These are phyloP conservation scores for Arthrobotrys sinensis DNA, from an alignment of 2,329 filamentous ascomycete species.

Conservation along the genomic window DNA sequence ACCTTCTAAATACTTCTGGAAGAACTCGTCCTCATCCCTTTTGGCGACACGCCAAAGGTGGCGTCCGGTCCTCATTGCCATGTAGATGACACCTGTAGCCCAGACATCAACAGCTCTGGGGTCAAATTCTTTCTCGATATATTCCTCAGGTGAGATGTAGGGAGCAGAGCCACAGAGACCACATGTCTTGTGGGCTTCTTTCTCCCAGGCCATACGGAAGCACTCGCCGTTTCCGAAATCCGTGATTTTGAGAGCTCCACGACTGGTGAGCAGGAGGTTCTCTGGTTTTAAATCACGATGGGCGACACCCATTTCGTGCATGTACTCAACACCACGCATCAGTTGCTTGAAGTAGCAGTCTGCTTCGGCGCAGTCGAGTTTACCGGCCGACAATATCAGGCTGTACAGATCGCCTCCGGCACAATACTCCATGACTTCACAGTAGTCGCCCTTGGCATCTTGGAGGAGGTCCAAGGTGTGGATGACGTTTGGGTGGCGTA, in stretches of 20 bases:
- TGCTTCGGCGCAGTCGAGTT: constrained; percentile 91
- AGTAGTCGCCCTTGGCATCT: constrained; percentile 97
- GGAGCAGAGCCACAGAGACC: constrained; percentile 96
- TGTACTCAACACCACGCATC: constrained; percentile 98
- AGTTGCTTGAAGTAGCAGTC: constrained; percentile 99
- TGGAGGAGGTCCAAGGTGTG: constrained; percentile 95
- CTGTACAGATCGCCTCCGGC: constrained; percentile 97
- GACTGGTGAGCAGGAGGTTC: constrained; percentile 92
- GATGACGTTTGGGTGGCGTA: constrained; percentile 97
- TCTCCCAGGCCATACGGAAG: constrained; percentile 99
- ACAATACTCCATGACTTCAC: constrained; percentile 99
- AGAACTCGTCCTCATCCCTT: constrained; percentile 97
- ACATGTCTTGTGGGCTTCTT: constrained; percentile 97
- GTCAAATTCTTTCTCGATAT: constrained; percentile 94
- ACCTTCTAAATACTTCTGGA: constrained; percentile 92
- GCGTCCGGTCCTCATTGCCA: constrained; percentile 97
- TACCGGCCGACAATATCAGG: constrained; percentile 88
- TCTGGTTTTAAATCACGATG: constrained; percentile 97
- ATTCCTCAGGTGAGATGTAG: constrained; percentile 98
- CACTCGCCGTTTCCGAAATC: constrained; percentile 99
- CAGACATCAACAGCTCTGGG: constrained; percentile 97
- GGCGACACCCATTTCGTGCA: constrained; percentile 99
- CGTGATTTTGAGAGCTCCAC: constrained; percentile 94
- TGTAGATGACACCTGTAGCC: constrained; percentile 99
- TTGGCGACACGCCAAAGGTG: constrained; percentile 98